Percentiles rank a stretch among this genome's conserved stretches.
Conservation (phyloP, 441 rosid genomes). For the Macaranga tanarius region DNA sequence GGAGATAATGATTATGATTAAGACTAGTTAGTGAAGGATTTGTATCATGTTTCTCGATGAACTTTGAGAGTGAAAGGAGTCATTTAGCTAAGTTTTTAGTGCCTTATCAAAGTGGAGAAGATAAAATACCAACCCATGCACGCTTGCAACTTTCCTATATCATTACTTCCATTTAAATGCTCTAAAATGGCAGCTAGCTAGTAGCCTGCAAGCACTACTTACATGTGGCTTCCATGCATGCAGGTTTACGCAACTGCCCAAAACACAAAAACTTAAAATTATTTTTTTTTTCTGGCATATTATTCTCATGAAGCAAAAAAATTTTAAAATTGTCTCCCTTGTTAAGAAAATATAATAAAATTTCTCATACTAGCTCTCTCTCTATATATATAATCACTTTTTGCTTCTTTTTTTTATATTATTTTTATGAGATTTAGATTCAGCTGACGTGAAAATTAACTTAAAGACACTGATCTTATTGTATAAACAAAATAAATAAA, state of each 20-base stretch:
- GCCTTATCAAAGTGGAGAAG: slow-evolving; percentile 7
- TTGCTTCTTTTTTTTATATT: too few species aligned
- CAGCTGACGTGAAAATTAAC: too few species aligned
- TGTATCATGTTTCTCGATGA: background rate
- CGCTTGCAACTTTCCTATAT: background rate
- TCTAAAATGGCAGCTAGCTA: slow-evolving; percentile 1
- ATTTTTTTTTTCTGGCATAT: background rate
- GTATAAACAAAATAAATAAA: too few species aligned
- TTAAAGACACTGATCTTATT: too few species aligned
- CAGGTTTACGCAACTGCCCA: background rate
- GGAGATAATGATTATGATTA: background rate
- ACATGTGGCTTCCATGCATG: slow-evolving; percentile 29
- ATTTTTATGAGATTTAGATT: too few species aligned
- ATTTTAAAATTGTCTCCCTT: too few species aligned
- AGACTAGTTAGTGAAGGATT: background rate
- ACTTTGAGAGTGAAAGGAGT: background rate
- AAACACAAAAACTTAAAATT: background rate
- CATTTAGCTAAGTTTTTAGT: slow-evolving; percentile 4
- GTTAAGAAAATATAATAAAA: too few species aligned
- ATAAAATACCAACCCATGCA: slow-evolving; percentile 1
- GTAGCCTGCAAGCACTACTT: background rate
- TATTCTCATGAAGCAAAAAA: too few species aligned
- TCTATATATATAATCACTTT: too few species aligned
- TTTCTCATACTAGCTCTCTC: too few species aligned
- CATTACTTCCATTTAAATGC: background rate